Base-by-base conservation (phyloP, 495 filamentous ascomycete species). In the Peziza echinospora region DNA sequence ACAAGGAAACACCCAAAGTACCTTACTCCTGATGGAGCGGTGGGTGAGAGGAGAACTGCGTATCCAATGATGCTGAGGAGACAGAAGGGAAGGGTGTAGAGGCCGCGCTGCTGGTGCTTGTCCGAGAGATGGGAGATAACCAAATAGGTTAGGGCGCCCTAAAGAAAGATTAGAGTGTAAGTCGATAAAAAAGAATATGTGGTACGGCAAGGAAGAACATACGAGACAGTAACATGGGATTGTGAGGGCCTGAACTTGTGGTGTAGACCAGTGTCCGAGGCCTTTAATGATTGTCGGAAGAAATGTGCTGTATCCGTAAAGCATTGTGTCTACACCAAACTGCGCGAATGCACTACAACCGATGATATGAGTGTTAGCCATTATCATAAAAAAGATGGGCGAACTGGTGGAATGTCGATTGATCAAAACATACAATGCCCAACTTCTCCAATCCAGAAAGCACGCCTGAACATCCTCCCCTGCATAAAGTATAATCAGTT, bases 271-370 rank as follows among this genome's bases (percentile, higher is more conserved):
- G 3, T 1, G 30, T 11, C 76, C 76, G 46, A 83, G 69, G 9
- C 68, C 74, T 23, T 71, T 63, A 62, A 86, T 83, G 52, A 86
- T 84, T 21, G 78, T 86, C 0, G 81, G 80, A 3, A 84, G 64
- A 53, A 86, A 86, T 1, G 77, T 82, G 50, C 70, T 75, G 60
- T 73, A 86, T 3, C 78, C 78, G 57, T 86, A 86, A 0, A 84
- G 66, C 71, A 84, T 77, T 7, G 73, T 81, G 53, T 78, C 77
- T 9, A 67, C 63, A 1, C 78, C 76, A 50, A 83, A 83, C 55
- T 81, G 71, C 3, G 61, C 78, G 39, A 74, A 61, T 51, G 56
- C 46, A 30, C 53, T 55, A 16, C 8, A 28, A 21, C 1, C n/a
- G n/a, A n/a, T n/a, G n/a, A n/a, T n/a, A n/a, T n/a, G n/a, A n/a